Base-by-base conservation (phyloP, 352 stramenopile genomes). In the Phytophthora tubulina region DNA sequence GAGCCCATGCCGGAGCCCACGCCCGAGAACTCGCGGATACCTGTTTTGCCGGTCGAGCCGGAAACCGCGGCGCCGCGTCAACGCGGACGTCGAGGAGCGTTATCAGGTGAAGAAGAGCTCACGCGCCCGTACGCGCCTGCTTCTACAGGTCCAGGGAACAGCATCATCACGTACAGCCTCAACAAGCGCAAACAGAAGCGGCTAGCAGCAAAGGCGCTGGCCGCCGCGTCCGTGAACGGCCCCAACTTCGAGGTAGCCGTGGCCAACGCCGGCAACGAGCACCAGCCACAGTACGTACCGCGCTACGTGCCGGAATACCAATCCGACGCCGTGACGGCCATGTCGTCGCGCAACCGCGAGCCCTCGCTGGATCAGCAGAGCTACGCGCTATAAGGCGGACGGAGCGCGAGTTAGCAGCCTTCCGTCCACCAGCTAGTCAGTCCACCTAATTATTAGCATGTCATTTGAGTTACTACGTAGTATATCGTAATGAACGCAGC, bases 121-220 rank as follows among this genome's bases (percentile, higher is more conserved):
- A 54, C 73, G 41, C 72, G 63, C 4, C 53, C 78, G 21, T 69
- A 67, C 7, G 42, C 44, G 7, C 14, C 53, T 13, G 39, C 35
- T 33, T 52, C 54, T 17, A 56, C 33, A 13, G 44, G 53, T n/a
- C 72, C 65, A 4, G 52, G 73, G 49, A 86, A 84, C 69, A 88
- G 79, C 58, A 85, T 89, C 52, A 84, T 89, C 64, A 67, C 63
- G 6, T 89, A 89, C 59, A 88, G 67, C 55, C 66, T 88, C 48
- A 87, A 88, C 60, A 86, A 85, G 73, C 78, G 78, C 68, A 88
- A 88, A 68, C 82, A 88, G 70, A 84, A 84, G 61, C 72, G 73
- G 63, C 63, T 89, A 41, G 76, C 69, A 39, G 78, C 76, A 1
- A 84, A 81, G 42, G 78, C 81, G 30, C 55, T 82, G 27, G 71